phyloP scores from a whole-genome alignment of 805 yeast genomes.

The Nakazawaea peltata region DNA sequence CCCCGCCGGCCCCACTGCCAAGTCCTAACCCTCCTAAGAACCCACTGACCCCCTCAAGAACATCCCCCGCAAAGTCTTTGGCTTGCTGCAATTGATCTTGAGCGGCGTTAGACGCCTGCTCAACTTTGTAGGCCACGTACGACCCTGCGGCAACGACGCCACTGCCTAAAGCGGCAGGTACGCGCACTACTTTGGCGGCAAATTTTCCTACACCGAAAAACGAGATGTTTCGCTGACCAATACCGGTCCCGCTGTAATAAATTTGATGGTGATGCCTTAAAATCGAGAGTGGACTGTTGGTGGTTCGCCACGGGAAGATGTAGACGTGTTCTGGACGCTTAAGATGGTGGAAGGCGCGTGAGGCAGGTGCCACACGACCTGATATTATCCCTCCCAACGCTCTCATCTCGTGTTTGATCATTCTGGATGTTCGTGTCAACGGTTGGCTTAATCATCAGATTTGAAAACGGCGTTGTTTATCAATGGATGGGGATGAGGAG shows the following conservation, averaged over 20 bases:
- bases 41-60: conserved; percentile 39
- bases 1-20: conserved; percentile 18
- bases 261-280: conserved; percentile 3
- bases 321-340: not conserved
- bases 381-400: too few species aligned
- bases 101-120: conserved; percentile 72
- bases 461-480: too few species aligned
- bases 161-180: conserved; percentile 84
- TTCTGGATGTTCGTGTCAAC: too few species aligned
- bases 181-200: conserved; percentile 42
- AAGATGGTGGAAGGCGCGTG: not conserved
- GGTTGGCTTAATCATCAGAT: too few species aligned
- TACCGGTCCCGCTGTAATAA: not conserved
- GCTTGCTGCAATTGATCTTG: conserved; percentile 55
- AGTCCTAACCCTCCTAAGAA: conserved; percentile 29
- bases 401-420: too few species aligned
- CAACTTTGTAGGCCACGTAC: conserved; percentile 85
- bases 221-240: conserved; percentile 15
- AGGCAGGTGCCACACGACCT: too few species aligned
- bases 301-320: not conserved
- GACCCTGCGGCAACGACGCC: conserved; percentile 93
- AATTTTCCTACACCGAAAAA: conserved; percentile 41
- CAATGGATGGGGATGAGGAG: too few species aligned
- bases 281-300: conserved; percentile 3
- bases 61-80: conserved; percentile 52